Evolutionary conservation across 1,139 yeast genomes (phyloP), one percentile per base, ranked within the genome.

Genomic region (Debaryomyces fabryi): DNA sequence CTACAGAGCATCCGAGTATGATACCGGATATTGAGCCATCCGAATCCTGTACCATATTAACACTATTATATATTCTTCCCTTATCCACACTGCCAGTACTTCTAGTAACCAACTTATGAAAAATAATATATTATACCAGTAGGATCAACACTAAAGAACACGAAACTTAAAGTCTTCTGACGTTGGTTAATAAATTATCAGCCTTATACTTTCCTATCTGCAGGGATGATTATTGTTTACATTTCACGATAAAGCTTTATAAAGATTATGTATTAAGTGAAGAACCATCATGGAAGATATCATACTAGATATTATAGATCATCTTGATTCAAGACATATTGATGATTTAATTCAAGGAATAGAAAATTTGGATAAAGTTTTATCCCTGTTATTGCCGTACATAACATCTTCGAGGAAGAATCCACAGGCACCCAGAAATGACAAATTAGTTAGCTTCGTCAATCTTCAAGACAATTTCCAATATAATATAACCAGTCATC

Each of bases 1-100:
- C 96, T 33, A 86, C 92, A 5, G 78, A 59, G 58, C 92, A 85
- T 12, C 96, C 96, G 27, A 80, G 52, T 9, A 69, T 54, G 12
- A 80, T 76, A 33, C 36, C 15, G 63, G 43, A 40, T 20, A 40
- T 21, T 20, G 36, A 29, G 32, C 43, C 29, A 25, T 12, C 15
- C 13, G 43, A 30, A 21, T 40, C 23, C 29, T 40, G 25, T 20
- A 20, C 33, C 43, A 40, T 40, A 2, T 55, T 42, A 27, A 30
- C 12, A n/a, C 24, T 10, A 3, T 18, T 9, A 6, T 21, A 21
- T 13, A 21, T 21, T 21, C 24, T 21, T 21, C 24, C 5, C 24
- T 7, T 21, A 2, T 21, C 2, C 24, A 6, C 24, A 21, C 24
- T 21, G 24, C 24, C 8, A 21, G 8, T 6, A 21, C 24, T 21